These are phyloP conservation scores for Schizonepeta tenuifolia DNA, from an alignment of 257 asterid genomes.

Conservation along the genomic window DNA sequence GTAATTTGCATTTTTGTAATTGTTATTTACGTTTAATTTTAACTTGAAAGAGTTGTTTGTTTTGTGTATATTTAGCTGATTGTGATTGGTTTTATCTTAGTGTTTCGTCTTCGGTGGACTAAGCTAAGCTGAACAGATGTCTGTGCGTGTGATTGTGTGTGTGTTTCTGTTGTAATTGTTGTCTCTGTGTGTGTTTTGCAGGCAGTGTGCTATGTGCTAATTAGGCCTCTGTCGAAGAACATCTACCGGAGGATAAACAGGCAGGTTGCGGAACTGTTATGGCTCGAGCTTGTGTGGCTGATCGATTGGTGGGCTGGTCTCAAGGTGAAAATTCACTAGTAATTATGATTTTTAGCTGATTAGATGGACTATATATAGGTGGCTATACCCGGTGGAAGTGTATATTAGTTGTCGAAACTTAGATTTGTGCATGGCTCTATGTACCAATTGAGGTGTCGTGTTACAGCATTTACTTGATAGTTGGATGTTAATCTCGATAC, in stretches of 20 bases:
- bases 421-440: not conserved
- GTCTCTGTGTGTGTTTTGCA: conserved; percentile 34
- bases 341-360: conserved; percentile 8
- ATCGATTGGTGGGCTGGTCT: conserved; percentile 98
- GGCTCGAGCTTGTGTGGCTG: conserved; percentile 98
- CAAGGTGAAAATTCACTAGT: conserved; percentile 52
- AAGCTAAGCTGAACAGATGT: conserved; percentile 3
- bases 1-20: not conserved
- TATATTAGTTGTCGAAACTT: not conserved
- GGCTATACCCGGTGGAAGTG: not conserved
- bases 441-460: not conserved
- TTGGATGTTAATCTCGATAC: conserved; percentile 16
- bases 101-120: conserved; percentile 25
- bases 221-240: conserved; percentile 85
- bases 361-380: conserved; percentile 7
- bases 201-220: conserved; percentile 69
- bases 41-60: not conserved
- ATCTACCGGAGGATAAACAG: conserved; percentile 79
- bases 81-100: not conserved
- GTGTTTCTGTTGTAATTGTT: not conserved
- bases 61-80: conserved; percentile 5
- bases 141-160: not conserved
- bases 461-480: conserved; percentile 2
- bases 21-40: not conserved
- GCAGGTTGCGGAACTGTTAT: conserved; percentile 71